Evolutionary conservation across 225 moss, liverwort and hornwort genomes (phyloP).

Genomic region (Straminergon stramineum): DNA sequence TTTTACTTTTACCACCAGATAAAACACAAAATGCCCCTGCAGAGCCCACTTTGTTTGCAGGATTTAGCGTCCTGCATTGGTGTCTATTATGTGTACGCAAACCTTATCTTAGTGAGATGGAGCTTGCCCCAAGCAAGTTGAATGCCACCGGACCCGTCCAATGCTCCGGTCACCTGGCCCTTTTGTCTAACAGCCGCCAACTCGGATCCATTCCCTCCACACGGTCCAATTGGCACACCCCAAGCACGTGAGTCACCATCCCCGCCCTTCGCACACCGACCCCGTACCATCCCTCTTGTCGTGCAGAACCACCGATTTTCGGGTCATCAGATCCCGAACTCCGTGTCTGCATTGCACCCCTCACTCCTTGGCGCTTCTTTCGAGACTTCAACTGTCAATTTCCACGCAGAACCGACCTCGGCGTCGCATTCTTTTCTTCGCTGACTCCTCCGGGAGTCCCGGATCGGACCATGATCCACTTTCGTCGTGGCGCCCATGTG

Average conservation of each 20-base stretch:
- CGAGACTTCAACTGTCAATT: not conserved
- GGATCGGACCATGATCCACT: not conserved
- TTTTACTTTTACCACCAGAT: too few relatives aligned
- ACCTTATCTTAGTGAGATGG: too few relatives aligned
- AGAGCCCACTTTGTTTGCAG: too few relatives aligned
- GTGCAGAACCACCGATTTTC: not conserved
- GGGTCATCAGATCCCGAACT: not conserved
- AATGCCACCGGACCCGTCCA: too few relatives aligned
- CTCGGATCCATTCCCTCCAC: not conserved
- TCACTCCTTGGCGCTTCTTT: not conserved
- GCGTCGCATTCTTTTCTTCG: not conserved
- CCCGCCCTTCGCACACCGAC: too few relatives aligned
- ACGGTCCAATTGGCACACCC: not conserved
- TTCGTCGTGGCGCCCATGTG: not conserved
- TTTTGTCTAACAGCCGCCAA: not conserved
- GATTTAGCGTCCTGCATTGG: too few relatives aligned
- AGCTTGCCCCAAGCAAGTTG: too few relatives aligned
- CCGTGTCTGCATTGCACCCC: not conserved
- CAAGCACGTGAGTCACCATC: not conserved
- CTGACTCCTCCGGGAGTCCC: not conserved
- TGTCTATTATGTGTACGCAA: too few relatives aligned
- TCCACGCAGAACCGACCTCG: not conserved
- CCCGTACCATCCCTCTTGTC: not conserved
- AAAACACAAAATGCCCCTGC: too few relatives aligned
- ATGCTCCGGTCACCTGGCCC: too few relatives aligned